A percentile compares a stretch with the other conserved stretches of the same genome.
Evolutionary conservation across 768 basidiomycete genomes (phyloP).

Genomic region (Pleurotus sapidus): DNA sequence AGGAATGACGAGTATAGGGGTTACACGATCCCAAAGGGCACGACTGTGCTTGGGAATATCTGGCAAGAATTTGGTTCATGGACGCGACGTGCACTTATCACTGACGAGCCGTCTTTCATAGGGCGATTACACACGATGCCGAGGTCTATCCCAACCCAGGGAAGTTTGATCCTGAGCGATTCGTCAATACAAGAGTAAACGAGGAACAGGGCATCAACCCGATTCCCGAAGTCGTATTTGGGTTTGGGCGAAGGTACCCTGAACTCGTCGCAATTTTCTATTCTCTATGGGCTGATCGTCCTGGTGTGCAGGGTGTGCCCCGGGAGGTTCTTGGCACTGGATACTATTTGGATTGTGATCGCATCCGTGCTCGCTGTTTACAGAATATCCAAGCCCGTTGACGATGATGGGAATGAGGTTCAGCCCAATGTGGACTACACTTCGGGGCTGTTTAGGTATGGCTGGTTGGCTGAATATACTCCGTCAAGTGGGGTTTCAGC

Average conservation of each 20-base stretch:
- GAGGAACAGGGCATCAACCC: conserved; percentile 13
- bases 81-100: neutral
- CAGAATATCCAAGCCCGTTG: conserved; percentile 21
- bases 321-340: conserved; percentile 25
- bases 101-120: neutral
- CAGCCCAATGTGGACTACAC: conserved; percentile 27
- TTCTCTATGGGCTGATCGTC: neutral
- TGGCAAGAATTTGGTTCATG: neutral
- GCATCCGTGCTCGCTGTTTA: conserved; percentile 28
- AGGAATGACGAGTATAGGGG: conserved; percentile 26
- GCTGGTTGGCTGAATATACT: neutral
- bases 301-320: conserved; percentile 22
- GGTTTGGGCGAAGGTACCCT: conserved; percentile 24
- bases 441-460: conserved; percentile 30
- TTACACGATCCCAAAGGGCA: conserved; percentile 26
- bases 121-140: conserved; percentile 13
- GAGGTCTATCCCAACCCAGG: conserved; percentile 9
- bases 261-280: neutral
- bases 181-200: conserved; percentile 1
- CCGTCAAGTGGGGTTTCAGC: neutral
- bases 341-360: conserved; percentile 23
- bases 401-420: conserved; percentile 20
- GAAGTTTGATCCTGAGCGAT: conserved; percentile 13
- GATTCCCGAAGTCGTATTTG: conserved; percentile 18
- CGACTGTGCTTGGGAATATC: conserved; percentile 8